Base-by-base conservation (phyloP, 352 stramenopile species). In the Phytophthora cajani region DNA sequence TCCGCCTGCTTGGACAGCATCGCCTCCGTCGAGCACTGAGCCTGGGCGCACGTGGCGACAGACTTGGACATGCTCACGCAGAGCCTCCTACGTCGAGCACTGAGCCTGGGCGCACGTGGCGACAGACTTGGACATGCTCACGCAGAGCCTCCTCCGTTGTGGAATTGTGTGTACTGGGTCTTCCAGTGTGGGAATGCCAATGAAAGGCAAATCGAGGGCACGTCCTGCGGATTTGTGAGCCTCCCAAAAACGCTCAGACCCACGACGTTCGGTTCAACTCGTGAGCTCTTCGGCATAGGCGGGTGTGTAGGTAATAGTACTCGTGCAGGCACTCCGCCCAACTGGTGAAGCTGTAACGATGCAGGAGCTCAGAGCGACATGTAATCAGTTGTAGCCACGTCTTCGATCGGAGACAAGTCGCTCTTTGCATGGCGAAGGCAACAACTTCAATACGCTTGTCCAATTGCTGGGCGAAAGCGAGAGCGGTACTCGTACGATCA, bases 161-260 rank as follows among this genome's bases (percentile, higher is more conserved):
- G 38, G 21, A 52, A 53, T 54, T 69, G 52, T 33, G 30, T 33
- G 30, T 50, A 64, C 52, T 64, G 54, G 55, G 33, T 17, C 25
- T 44, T 69, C 66, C 67, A 69, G 61, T 69, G 53, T 16, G 25
- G 27, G 27, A 66, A 70, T 70, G 67, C 54, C 67, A 70, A 40
- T 56, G 52, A 74, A 74, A 65, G 54, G 46, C 67, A 74, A 74
- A 74, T 74, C 67, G 67, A 69, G 55, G 44, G 55, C 61, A 57
- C 40, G 23, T 58, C 56, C 36, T 64, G 7, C 53, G 30, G 54
- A 69, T 70, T 33, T 60, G 42, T 60, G 44, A 73, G 40, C 25
- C 27, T 44, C n/a, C 16, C 49, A 33, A n/a, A n/a, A n/a, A 10
- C 44, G 57, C 25, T 51, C 46, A 50, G 46, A n/a, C 30, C 32